Base-by-base conservation (phyloP, 2,329 filamentous ascomycete genomes). In the Neopestalotiopsis clavispora region DNA sequence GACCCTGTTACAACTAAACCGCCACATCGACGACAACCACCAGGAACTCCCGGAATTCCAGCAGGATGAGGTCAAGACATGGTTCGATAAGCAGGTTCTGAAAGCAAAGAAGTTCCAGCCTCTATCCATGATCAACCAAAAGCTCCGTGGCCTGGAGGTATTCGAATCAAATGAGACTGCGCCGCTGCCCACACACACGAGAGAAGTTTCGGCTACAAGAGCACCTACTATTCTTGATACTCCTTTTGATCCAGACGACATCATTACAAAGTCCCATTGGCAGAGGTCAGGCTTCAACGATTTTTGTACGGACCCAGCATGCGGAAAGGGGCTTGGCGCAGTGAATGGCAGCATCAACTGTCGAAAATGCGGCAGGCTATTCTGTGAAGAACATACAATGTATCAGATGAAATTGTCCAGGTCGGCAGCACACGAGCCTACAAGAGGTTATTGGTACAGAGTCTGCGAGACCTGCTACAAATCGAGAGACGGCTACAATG, bases 401-500 rank as follows among this genome's bases (percentile, higher is more conserved):
- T 99, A 98, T 78, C 95, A 99, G 83, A 98, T 98, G 93, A 98
- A 97, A 84, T 86, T 99, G 12, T 97, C 95, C 9, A 87, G 95
- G 67, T 92, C 94, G 38, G 96, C 96, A 4, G 88, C 91, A 69
- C 94, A 98, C 80, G 96, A 99, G 72, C 95, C 96, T 0, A 89
- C 96, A 1, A 86, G 95, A 71, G 96, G 96, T 7, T 89, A 94
- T 74, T 99, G 96, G 96, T 97, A 94, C 74, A 85, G 96, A 65
- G 95, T 98, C 1, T 99, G 96, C 78, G 96, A 99, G 83, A 98
- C 96, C n/a, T 99, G 96, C 82, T 99, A 96, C 83, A 98, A 98
- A 83, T 97, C 94, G 65, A 89, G 96, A 75, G 94, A 95, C 32
- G 96, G 96, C 3, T 99, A 99, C 81, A 97, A 97, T 77, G 95